phyloP scores from a whole-genome alignment of 352 stramenopile genomes.

The Globisporangium nagaii region DNA sequence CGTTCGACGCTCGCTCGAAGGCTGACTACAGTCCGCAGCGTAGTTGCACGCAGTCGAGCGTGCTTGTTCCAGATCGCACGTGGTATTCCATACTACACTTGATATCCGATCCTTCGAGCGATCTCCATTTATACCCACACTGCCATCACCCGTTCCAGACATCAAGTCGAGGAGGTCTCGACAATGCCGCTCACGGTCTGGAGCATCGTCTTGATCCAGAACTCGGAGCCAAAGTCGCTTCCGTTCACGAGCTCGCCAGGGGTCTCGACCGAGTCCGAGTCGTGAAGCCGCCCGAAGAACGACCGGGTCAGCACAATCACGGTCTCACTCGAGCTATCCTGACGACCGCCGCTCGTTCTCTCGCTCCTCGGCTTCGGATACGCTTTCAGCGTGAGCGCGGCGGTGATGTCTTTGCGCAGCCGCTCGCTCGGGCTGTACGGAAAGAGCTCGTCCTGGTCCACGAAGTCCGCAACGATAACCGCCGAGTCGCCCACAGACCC shows the following conservation, averaged over 20 bases:
- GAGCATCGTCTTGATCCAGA: background rate
- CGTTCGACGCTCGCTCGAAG: too few relatives aligned
- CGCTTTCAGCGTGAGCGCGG: background rate
- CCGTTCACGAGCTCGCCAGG: background rate
- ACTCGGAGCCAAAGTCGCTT: background rate
- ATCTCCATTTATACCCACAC: background rate
- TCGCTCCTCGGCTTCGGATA: too few relatives aligned
- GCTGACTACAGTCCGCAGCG: too few relatives aligned
- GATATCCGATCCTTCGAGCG: too few relatives aligned
- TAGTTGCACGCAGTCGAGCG: too few relatives aligned
- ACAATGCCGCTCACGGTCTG: background rate
- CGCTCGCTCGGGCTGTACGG: slow-evolving; percentile 2
- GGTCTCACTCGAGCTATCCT: background rate
- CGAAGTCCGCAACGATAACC: background rate
- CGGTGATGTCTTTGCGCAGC: background rate
- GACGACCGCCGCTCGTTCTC: background rate
- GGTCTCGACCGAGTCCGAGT: background rate
- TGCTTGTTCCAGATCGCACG: too few relatives aligned
- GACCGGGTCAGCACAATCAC: background rate
- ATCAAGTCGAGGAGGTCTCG: background rate
- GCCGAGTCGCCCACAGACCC: background rate
- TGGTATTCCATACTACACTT: too few relatives aligned
- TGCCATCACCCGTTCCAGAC: background rate
- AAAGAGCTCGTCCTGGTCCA: slow-evolving; percentile 3
- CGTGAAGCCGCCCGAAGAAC: background rate